Conservation (phyloP, 495 filamentous ascomycete genomes). For the Penicillium riverlandense region DNA sequence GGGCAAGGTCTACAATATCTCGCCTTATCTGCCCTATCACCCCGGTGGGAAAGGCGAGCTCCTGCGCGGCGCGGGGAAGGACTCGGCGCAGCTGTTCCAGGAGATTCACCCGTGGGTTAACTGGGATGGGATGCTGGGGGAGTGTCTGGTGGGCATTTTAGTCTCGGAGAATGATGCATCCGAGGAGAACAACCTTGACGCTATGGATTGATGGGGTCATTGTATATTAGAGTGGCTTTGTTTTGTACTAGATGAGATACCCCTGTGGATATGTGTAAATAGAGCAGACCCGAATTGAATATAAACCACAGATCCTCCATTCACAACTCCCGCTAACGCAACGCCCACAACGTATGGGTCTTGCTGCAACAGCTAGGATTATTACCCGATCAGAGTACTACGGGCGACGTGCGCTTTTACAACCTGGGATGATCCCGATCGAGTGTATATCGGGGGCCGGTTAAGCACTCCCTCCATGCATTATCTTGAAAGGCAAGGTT, state of each 20-base stretch:
- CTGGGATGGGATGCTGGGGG: constrained; percentile 84
- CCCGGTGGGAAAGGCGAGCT: constrained; percentile 87
- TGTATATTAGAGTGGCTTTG: constrained; percentile 1
- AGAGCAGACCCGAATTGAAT: background rate
- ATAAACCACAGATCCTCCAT: background rate
- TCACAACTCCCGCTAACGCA: too few species aligned
- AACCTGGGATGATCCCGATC: too few species aligned
- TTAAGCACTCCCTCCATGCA: constrained; percentile 13
- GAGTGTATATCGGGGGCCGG: background rate
- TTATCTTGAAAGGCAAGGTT: constrained; percentile 27
- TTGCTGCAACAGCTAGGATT: too few species aligned
- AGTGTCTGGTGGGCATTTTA: constrained; percentile 79
- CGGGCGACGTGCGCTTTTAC: too few species aligned
- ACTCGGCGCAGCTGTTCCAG: constrained; percentile 69
- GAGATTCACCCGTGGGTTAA: constrained; percentile 98
- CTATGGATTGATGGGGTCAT: constrained; percentile 55
- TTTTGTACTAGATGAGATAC: background rate
- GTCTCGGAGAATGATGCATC: constrained; percentile 65
- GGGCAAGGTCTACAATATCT: constrained; percentile 89
- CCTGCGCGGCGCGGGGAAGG: constrained; percentile 66
- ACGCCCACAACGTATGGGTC: too few species aligned
- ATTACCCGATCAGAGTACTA: too few species aligned
- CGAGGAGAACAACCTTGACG: constrained; percentile 45
- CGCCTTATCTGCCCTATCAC: constrained; percentile 83
- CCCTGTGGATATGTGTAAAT: background rate